Conservation (phyloP, 345 rosid species). For the Populus tremula region DNA sequence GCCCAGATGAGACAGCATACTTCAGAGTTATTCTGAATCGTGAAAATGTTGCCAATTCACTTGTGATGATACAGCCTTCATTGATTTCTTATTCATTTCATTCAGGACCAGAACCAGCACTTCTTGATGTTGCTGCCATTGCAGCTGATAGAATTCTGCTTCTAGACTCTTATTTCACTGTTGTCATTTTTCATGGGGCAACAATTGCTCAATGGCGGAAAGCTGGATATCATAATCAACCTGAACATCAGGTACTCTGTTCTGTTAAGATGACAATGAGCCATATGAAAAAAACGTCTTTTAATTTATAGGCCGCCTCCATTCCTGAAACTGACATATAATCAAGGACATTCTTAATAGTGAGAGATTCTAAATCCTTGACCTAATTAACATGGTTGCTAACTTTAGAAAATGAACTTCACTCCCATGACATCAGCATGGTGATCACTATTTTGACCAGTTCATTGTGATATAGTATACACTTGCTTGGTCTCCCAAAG, state of each 20-base stretch:
- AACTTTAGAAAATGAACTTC: neutral
- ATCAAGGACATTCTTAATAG: neutral
- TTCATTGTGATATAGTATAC: neutral
- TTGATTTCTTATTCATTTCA: conserved; percentile 90
- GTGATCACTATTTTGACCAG: neutral
- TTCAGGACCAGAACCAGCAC: conserved; percentile 77
- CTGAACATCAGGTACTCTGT: conserved; percentile 74
- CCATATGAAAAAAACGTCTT: neutral
- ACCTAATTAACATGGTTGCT: neutral
- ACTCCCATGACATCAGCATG: neutral
- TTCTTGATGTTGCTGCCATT: conserved; percentile 85
- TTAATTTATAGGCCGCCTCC: neutral
- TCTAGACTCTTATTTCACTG: conserved; percentile 77
- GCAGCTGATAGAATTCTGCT: conserved; percentile 85
- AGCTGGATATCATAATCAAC: conserved; percentile 84
- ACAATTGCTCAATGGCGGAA: conserved; percentile 96
- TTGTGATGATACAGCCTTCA: conserved; percentile 96
- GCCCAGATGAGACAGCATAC: conserved; percentile 98
- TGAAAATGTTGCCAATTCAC: conserved; percentile 86
- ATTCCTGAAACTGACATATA: neutral
- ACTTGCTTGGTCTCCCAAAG: neutral
- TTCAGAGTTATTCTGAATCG: conserved; percentile 82
- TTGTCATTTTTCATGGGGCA: conserved; percentile 89
- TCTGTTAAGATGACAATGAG: conserved; percentile 1
- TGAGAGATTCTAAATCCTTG: neutral